Evolutionary conservation across 2,329 filamentous ascomycete species (phyloP), one percentile per base, ranked within the genome.

Genomic region (Fusarium xyrophilum): DNA sequence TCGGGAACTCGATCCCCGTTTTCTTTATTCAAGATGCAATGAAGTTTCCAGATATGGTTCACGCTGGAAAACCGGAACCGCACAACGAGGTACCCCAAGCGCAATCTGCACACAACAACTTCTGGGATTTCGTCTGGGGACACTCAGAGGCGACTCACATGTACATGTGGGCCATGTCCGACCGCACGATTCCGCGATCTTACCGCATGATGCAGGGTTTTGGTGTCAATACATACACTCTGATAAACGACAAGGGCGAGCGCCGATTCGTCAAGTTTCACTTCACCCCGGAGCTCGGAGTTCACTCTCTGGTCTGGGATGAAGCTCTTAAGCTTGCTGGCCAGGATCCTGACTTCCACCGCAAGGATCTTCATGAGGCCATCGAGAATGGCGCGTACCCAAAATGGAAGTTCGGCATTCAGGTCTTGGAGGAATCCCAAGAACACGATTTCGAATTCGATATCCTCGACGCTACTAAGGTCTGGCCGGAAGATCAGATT

Each of bases 191-290:
- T 58, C 91, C 91, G 3, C 86, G 90, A 5, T 92, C 89, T 0
- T 93, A 85, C 79, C 88, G 92, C 27, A 93, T 93, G 91, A 93
- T 95, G 90, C 91, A 95, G 70, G 92, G 92, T 0, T 95, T 94
- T 60, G 91, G 92, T 56, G 92, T 95, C 70, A 93, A 95, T 78
- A 94, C 92, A 0, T 95, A 84, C 72, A 91, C 86, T 0, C 83
- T 93, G 4, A 82, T 83, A 64, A 93, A 93, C 63, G 85, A 83
- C 27, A 84, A 90, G 68, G 91, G 90, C 25, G 86, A 91, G 75
- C 84, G 89, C 2, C 83, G 86, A 59, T 93, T 93, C 69, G 89
- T 92, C 77, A 95, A 95, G 79, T 94, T 93, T 75, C 87, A 90
- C 75, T 93, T 86, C 73, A 93, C 87, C 0, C 91, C 92, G 0